phyloP scores from a whole-genome alignment of 2,329 filamentous ascomycete genomes.

The Sclerotinia subarctica region DNA sequence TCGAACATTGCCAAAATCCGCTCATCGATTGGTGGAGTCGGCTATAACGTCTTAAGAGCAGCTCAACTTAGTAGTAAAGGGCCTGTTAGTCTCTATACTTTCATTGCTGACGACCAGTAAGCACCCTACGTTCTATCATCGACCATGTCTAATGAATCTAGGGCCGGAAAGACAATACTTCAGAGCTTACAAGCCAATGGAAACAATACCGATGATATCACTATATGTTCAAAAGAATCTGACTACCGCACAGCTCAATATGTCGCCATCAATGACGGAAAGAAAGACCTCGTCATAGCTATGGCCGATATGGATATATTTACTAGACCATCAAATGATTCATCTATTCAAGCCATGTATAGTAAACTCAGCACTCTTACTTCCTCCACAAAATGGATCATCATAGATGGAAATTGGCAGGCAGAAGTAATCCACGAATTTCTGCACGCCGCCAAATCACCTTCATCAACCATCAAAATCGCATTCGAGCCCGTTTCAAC shows the following conservation, averaged over 20 bases:
- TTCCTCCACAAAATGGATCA: slow-evolving; percentile 58
- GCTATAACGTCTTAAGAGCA: slow-evolving; percentile 85
- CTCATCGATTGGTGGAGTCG: slow-evolving; percentile 86
- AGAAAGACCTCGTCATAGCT: slow-evolving; percentile 81
- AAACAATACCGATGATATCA: slow-evolving; percentile 61
- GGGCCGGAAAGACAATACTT: slow-evolving; percentile 71
- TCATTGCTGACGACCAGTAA: slow-evolving; percentile 74
- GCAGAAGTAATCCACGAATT: slow-evolving; percentile 63
- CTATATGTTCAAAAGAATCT: slow-evolving; percentile 10
- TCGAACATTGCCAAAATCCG: slow-evolving; percentile 81
- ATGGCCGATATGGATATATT: slow-evolving; percentile 84
- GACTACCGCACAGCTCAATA: slow-evolving; percentile 78
- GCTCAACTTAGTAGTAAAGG: slow-evolving; percentile 64
- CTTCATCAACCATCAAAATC: slow-evolving; percentile 50
- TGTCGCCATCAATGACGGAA: slow-evolving; percentile 79
- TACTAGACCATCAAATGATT: slow-evolving; percentile 46
- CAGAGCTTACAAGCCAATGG: slow-evolving; percentile 61
- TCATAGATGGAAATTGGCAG: slow-evolving; percentile 87
- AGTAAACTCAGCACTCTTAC: neutral
- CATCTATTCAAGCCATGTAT: slow-evolving; percentile 33
- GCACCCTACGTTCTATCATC: slow-evolving; percentile 29
- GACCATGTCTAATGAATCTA: slow-evolving; percentile 34
- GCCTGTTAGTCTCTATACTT: slow-evolving; percentile 71
- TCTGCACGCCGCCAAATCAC: slow-evolving; percentile 47
- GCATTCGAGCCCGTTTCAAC: slow-evolving; percentile 89